phyloP scores from a whole-genome alignment of 371 early-diverging fungal species.

The Mortierella sp. region DNA sequence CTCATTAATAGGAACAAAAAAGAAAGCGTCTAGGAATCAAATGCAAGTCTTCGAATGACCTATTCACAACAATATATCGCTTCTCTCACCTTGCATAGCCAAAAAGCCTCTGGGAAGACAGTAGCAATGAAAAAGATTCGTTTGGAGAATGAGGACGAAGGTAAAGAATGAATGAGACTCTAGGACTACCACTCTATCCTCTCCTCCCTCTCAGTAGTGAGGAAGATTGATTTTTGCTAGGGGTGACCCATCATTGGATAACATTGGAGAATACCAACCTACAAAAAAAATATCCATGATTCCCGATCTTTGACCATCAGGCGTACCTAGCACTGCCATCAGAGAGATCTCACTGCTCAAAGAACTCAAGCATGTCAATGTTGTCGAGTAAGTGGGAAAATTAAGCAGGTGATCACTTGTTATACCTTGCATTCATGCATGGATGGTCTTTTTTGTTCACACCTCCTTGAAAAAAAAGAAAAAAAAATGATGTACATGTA shows the following conservation, averaged over 20 bases:
- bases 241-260: too few relatives aligned
- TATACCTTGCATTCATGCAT: too few relatives aligned
- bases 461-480: neutral
- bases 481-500: too few relatives aligned
- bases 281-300: neutral
- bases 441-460: neutral
- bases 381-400: constrained; percentile 75
- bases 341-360: constrained; percentile 98
- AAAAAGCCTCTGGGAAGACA: neutral
- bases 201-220: neutral
- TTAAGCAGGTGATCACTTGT: too few relatives aligned
- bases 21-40: neutral
- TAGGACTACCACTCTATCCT: neutral
- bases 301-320: constrained; percentile 5
- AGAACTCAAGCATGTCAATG: constrained; percentile 94
- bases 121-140: constrained; percentile 99
- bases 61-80: constrained; percentile 60
- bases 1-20: too few relatives aligned
- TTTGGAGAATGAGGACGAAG: constrained; percentile 97
- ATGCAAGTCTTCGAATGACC: too few relatives aligned
- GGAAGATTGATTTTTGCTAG: neutral
- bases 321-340: constrained; percentile 96
- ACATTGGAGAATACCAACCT: neutral
- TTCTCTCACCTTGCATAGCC: neutral
- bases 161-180: constrained; percentile 56